Evolutionary conservation across 106 monocot species (phyloP), one percentile per base, ranked within the genome.

Genomic region (Alisma plantagoaquatica): DNA sequence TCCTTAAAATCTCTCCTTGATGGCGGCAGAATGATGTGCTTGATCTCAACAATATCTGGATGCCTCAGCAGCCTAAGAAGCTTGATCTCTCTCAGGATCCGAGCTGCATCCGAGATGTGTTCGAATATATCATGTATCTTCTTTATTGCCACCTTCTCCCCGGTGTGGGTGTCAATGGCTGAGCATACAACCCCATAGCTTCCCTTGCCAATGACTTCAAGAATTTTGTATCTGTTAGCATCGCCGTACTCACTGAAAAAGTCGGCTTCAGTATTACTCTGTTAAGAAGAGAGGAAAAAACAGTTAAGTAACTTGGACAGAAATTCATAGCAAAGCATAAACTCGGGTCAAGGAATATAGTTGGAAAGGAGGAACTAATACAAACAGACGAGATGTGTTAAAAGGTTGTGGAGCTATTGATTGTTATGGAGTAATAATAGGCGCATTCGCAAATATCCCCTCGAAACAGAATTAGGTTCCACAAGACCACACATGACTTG

Each of bases 101-200:
- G 49, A 10, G 69, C 69, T 25, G 78, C 78, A 43, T 78, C 78
- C 42, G 78, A 78, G 25, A 78, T 73, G 69, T 78, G 78, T 32
- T 73, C 78, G 43, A 78, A 78, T 43, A 73, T 78, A 49, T 78
- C 78, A 43, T 78, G 78, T 43, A 78, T 78, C 35, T 73, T 78
- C 59, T 78, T 78, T 29, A 78, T 78, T 18, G 77, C 77, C 27
- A 77, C 77, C 30, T 77, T 77, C 27, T 77, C 72, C 50, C 77
- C 72, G 23, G 69, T 78, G 33, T 78, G 78, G 25, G 73, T 54
- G 38, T 78, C 78, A 51, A 78, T 60, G 4, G 78, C 78, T 21
- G 78, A 78, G 28, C 78, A 78, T 2, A 78, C 78, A 3, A 78
- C 78, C 32, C 78, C 78, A 49, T 78, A 73, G 60, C 78, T 78